phyloP scores from a whole-genome alignment of 2,329 filamentous ascomycete species.

The Fusarium nodosum region DNA sequence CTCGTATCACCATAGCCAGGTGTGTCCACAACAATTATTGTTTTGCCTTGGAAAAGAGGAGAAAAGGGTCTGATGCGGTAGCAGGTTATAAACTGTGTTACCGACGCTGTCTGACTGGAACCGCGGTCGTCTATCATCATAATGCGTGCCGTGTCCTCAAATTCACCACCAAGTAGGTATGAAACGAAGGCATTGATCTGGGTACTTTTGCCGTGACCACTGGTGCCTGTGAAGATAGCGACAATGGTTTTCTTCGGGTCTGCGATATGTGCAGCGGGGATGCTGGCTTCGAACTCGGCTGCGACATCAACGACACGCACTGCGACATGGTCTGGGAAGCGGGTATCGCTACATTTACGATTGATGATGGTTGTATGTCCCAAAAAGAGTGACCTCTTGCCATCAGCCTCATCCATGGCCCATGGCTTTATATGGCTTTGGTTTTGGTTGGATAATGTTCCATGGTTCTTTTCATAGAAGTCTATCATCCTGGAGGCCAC shows the following conservation, averaged over 20 bases:
- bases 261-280: conserved; percentile 1
- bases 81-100: conserved; percentile 3
- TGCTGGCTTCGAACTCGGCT: conserved; percentile 6
- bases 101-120: background rate
- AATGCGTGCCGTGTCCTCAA: conserved; percentile 7
- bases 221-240: conserved; percentile 1
- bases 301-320: conserved; percentile 10
- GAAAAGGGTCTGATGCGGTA: conserved; percentile 12
- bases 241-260: conserved; percentile 3
- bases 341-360: conserved; percentile 5
- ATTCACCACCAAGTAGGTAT: conserved; percentile 2
- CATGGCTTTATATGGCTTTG: background rate
- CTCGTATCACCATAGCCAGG: background rate
- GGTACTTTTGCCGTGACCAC: conserved; percentile 1
- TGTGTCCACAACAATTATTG: conserved; percentile 10
- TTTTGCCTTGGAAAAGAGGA: conserved; percentile 1
- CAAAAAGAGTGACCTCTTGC: background rate
- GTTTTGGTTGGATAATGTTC: background rate
- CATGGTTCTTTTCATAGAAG: background rate
- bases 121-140: conserved; percentile 3
- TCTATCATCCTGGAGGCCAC: conserved; percentile 3
- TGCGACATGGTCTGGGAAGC: conserved; percentile 4
- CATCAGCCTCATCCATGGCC: background rate
- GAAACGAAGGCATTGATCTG: conserved; percentile 7
- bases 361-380: conserved; percentile 5